Base-by-base conservation (phyloP, 768 basidiomycete genomes). In the Lactarius deliciosus region DNA sequence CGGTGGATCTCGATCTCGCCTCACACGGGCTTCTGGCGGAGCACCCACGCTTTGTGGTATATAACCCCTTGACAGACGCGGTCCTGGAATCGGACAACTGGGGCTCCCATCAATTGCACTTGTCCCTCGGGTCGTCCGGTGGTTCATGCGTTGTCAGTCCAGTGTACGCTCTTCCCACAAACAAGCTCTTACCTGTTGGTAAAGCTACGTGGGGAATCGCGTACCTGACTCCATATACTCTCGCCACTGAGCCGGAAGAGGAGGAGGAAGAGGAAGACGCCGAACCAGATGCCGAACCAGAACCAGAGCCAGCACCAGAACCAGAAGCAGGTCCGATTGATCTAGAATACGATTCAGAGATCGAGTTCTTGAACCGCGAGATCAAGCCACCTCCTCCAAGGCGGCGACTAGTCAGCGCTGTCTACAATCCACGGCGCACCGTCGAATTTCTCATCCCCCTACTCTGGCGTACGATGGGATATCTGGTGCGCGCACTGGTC, bases 141-240 rank as follows among this genome's bases (percentile, higher is more conserved):
- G 76, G 76, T 34, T 71, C 69, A 15, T 76, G 79, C 41, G 28
- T 76, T 50, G 60, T 78, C 11, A 70, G 73, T 54, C 74, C 77
- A 8, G 71, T 74, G 32, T 69, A 75, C 62, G 56, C 62, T 25
- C 67, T 79, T 45, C 55, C 57, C 50, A 10, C 57, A 56, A 47
- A 61, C 63, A 60, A 64, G 25, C 41, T 57, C 59, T 65, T 45
- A 68, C 53, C 61, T 22, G 50, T 60, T 50, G 70, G 70, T 28
- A 69, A 64, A 66, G 64, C 60, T 32, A 47, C 65, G 45, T 78
- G 77, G 73, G 73, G 75, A 45, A 64, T 79, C 25, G 76, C 78
- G 11, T 72, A 83, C 10, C 70, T 79, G 36, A 77, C 76, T 20
- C 73, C 77, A 0, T 72, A 77, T 63, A 62, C 53, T 7, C 65